Conservation (phyloP, 176 grass and related monocot species). For the Triticum turgidum region DNA sequence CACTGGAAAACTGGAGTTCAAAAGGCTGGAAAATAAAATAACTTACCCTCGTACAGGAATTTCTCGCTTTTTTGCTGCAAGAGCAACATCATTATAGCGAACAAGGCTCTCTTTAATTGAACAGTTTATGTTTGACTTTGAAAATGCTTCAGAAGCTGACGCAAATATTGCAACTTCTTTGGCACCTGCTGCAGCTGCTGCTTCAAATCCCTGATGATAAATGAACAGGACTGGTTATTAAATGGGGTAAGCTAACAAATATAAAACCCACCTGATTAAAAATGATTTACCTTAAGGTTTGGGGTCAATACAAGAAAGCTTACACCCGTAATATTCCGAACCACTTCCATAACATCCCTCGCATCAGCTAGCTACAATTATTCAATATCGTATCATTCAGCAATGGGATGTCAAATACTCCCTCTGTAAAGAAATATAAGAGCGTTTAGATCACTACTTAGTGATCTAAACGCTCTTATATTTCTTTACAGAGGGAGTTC, state of each 20-base stretch:
- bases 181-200: slow-evolving; percentile 76
- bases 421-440: no score
- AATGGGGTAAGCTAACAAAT: not conserved
- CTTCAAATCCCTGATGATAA: slow-evolving; percentile 77
- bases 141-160: slow-evolving; percentile 96
- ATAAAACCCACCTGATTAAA: not conserved
- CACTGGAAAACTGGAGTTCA: not conserved
- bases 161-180: slow-evolving; percentile 93
- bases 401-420: not conserved
- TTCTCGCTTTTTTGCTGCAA: slow-evolving; percentile 66
- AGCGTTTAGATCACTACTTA: no score
- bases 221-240: not conserved
- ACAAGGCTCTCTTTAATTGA: slow-evolving; percentile 79
- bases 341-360: slow-evolving; percentile 82
- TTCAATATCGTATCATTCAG: not conserved
- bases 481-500: no score
- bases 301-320: slow-evolving; percentile 78
- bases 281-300: slow-evolving; percentile 72
- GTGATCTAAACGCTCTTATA: no score
- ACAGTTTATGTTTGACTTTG: slow-evolving; percentile 92
- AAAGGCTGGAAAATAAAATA: not conserved
- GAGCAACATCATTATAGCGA: slow-evolving; percentile 75
- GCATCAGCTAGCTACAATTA: slow-evolving; percentile 68
- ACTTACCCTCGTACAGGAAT: slow-evolving; percentile 84
- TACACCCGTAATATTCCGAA: slow-evolving; percentile 58